Base-by-base conservation (phyloP, 1,284 basidiomycete species). In the Cryptococcus jaspeensis region DNA sequence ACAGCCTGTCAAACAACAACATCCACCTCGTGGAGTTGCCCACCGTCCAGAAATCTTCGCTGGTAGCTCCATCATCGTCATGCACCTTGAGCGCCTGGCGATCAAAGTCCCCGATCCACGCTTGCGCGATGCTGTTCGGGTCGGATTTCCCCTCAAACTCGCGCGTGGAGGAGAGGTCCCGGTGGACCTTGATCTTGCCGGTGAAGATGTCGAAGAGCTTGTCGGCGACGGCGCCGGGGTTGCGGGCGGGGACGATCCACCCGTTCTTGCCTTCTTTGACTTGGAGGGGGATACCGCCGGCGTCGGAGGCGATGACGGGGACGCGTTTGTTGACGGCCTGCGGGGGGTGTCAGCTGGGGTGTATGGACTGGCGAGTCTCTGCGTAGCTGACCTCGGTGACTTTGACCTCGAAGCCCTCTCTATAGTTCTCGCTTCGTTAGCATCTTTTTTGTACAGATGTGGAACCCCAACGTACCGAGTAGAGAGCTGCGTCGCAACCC, bases 391-490 rank as follows among this genome's bases (percentile, higher is more conserved):
- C 68, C 78, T 93, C 91, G 43, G 90, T 92, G 54, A 92, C 90
- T 76, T 92, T 92, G 75, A 93, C 89, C 70, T 93, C 91, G 78
- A 93, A 93, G 43, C 90, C 90, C 79, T 93, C 90, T 59, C 90
- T 88, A 53, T 84, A 52, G 86, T 88, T 52, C 89, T 18, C 28
- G 9, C 4, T 32, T 32, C 22, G 84, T 74, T 89, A 44, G 53
- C 38, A 2, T 15, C 20, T 13, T 4, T 6, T 16, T 39, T 11
- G 43, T 46, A 55, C 41, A 47, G 52, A 37, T 22, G 9, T 48
- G 39, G 11, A 41, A 52, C 9, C 53, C 56, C 50, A 47, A 50
- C 8, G 32, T 15, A 62, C 57, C 63, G 56, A 18, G 74, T 75
- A 8, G 67, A 71, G 7, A 74, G 60, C 56, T 75, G 74, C 5